phyloP scores from a whole-genome alignment of 768 basidiomycete species.

The Termitomyces sp. region DNA sequence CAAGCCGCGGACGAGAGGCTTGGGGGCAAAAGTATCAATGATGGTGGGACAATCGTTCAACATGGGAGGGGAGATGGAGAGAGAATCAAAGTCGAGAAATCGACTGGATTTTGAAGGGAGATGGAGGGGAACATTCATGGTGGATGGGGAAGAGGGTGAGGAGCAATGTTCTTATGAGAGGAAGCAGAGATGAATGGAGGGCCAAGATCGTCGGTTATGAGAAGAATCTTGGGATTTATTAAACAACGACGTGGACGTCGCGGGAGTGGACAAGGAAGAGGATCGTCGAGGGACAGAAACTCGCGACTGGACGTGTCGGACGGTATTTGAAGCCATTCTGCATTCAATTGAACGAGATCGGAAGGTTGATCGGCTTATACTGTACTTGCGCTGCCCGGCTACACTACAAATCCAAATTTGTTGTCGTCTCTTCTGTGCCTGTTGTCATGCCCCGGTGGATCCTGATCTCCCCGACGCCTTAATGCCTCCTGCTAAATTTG shows the following conservation, averaged over 20 bases:
- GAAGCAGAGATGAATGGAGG: slow-evolving; percentile 17
- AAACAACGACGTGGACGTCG: slow-evolving; percentile 15
- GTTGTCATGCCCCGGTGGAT: slow-evolving; percentile 10
- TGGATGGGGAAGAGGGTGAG: slow-evolving; percentile 2
- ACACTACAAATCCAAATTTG: not conserved
- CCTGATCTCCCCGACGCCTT: slow-evolving; percentile 8
- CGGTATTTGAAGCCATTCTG: slow-evolving; percentile 9
- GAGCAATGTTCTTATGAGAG: slow-evolving; percentile 18
- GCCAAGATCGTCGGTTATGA: slow-evolving; percentile 23
- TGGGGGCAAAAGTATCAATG: slow-evolving; percentile 25
- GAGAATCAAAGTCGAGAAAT: slow-evolving; percentile 6
- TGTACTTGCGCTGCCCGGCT: slow-evolving; percentile 4
- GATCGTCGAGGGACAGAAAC: slow-evolving; percentile 7
- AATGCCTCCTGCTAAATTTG: not conserved
- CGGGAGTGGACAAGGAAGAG: slow-evolving; percentile 17
- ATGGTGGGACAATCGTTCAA: slow-evolving; percentile 11
- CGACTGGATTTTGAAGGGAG: slow-evolving; percentile 13
- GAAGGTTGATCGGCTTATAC: slow-evolving; percentile 12
- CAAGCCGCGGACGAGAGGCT: slow-evolving; percentile 16
- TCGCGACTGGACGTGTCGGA: not conserved
- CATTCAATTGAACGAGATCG: slow-evolving; percentile 13
- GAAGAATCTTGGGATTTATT: slow-evolving; percentile 3
- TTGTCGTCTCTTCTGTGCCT: slow-evolving; percentile 11
- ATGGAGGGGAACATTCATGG: slow-evolving; percentile 18
- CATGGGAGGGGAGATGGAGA: slow-evolving; percentile 4